Conservation (phyloP, 805 yeast genomes). For the Kodamaea neixiangensis region DNA sequence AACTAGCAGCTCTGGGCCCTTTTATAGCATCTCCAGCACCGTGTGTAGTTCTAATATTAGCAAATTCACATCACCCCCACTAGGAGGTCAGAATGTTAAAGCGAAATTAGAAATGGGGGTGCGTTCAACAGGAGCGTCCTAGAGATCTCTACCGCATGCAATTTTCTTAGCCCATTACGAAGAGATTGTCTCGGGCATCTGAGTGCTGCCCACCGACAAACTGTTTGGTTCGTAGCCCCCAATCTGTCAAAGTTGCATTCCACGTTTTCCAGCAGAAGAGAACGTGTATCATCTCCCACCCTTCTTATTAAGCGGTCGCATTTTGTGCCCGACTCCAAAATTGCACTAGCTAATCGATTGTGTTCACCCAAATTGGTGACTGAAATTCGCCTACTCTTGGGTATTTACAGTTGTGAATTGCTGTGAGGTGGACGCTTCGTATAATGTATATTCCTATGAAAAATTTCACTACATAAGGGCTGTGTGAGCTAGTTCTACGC, state of each 20-base stretch:
- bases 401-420: neutral
- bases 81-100: neutral
- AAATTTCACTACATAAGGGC: neutral
- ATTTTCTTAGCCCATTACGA: neutral
- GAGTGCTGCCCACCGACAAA: neutral
- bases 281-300: too few relatives aligned
- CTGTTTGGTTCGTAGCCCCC: neutral
- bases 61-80: neutral
- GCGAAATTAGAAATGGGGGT: neutral
- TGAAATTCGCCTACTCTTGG: neutral
- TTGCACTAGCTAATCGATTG: neutral
- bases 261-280: too few relatives aligned
- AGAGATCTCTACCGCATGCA: neutral
- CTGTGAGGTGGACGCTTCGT: neutral
- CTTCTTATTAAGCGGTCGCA: neutral
- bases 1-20: too few relatives aligned
- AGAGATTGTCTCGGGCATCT: neutral
- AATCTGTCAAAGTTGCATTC: neutral
- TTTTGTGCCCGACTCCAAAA: conserved; percentile 2
- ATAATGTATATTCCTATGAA: neutral
- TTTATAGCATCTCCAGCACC: neutral
- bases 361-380: neutral
- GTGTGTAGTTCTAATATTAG: neutral
- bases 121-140: neutral
- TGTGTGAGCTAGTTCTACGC: neutral